Evolutionary conservation across 805 yeast genomes (phyloP).

Genomic region (Monosporozyma servazzii): DNA sequence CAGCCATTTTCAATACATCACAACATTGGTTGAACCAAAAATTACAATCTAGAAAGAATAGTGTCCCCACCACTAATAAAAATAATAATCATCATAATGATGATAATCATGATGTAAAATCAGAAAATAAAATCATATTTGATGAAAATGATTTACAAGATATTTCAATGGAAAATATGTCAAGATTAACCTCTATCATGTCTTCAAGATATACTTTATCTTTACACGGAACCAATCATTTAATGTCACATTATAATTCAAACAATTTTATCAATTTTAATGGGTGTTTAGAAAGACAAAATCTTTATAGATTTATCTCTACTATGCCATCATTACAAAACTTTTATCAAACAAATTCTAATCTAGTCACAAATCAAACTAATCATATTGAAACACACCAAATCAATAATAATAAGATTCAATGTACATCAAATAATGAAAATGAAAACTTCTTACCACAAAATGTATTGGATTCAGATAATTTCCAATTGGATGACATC

Average conservation of each 20-base stretch:
- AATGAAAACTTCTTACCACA: constrained; percentile 19
- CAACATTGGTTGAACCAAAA: constrained; percentile 23
- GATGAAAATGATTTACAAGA: constrained; percentile 31
- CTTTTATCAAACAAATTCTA: background rate
- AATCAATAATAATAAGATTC: background rate
- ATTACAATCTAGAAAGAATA: background rate
- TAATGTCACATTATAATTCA: constrained; percentile 7
- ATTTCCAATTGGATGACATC: constrained; percentile 21
- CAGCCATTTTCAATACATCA: constrained; percentile 28
- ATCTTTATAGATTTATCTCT: constrained; percentile 25
- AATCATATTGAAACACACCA: background rate
- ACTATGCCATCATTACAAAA: constrained; percentile 27
- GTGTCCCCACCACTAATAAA: background rate
- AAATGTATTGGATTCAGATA: constrained; percentile 15
- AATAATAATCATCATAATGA: background rate
- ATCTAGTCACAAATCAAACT: constrained; percentile 9
- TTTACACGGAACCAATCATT: constrained; percentile 43
- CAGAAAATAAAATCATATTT: constrained; percentile 9
- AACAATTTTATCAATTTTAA: constrained; percentile 32
- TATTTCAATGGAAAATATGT: constrained; percentile 56
- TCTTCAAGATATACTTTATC: constrained; percentile 75
- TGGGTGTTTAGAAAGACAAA: constrained; percentile 30
- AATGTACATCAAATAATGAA: background rate
- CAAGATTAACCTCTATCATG: constrained; percentile 56
- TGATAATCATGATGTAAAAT: background rate